These are phyloP conservation scores for Myxozyma neglecta DNA, from an alignment of 805 yeast genomes.

Conservation along the genomic window DNA sequence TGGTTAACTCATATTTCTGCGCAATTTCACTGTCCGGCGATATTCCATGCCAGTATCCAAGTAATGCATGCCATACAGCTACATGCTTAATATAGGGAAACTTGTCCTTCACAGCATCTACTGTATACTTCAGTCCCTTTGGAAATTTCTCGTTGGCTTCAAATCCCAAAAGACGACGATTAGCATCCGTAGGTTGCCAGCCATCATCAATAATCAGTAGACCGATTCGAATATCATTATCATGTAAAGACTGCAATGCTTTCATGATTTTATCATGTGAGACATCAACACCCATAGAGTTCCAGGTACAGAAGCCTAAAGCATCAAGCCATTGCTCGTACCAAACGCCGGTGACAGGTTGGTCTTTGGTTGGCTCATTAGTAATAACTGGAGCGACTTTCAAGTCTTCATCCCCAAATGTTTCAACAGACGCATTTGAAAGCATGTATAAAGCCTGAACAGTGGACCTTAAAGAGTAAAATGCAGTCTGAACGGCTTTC, in stretches of 20 bases:
- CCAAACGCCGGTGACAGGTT: slow-evolving; percentile 28
- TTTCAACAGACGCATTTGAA: neutral
- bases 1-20: slow-evolving; percentile 19
- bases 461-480: slow-evolving; percentile 18
- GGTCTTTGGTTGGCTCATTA: neutral
- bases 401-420: neutral
- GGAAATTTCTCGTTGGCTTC: slow-evolving; percentile 37
- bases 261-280: slow-evolving; percentile 30
- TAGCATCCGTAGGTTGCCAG: slow-evolving; percentile 35
- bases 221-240: slow-evolving; percentile 30
- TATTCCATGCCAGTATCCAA: slow-evolving; percentile 40
- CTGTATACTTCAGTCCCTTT: slow-evolving; percentile 36
- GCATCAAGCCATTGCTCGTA: slow-evolving; percentile 35
- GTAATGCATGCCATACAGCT: slow-evolving; percentile 40
- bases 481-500: slow-evolving; percentile 23
- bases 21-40: slow-evolving; percentile 34
- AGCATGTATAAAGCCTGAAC: slow-evolving; percentile 3
- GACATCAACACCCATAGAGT: slow-evolving; percentile 36
- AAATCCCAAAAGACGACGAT: slow-evolving; percentile 33
- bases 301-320: slow-evolving; percentile 41
- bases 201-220: slow-evolving; percentile 39
- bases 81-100: slow-evolving; percentile 36
- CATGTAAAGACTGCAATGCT: slow-evolving; percentile 34
- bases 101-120: slow-evolving; percentile 27
- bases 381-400: slow-evolving; percentile 4